These are phyloP conservation scores for Fusarium newnesense DNA, from an alignment of 2,329 filamentous ascomycete genomes.

Conservation along the genomic window DNA sequence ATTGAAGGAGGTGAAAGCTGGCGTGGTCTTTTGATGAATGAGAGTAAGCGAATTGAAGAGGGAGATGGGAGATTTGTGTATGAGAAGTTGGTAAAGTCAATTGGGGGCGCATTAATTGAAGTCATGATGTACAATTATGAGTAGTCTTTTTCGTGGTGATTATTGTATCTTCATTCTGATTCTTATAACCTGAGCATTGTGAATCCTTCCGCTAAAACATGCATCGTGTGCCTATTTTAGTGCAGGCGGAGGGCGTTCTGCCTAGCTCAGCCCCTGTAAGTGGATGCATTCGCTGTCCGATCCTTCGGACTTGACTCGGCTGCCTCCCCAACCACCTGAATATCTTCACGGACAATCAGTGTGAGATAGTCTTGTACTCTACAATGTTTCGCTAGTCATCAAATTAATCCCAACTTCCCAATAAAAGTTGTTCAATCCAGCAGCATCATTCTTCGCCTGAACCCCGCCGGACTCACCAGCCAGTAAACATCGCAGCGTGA, in stretches of 20 bases:
- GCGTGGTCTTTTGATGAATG: background rate
- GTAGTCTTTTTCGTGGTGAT: fast-evolving
- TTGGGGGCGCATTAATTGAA: background rate
- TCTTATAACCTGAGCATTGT: background rate
- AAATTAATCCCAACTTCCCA: slow-evolving; percentile 10
- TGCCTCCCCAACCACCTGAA: background rate
- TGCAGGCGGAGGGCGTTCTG: background rate
- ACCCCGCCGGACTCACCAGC: background rate
- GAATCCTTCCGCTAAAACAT: background rate
- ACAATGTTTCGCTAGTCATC: background rate
- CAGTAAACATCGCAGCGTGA: background rate
- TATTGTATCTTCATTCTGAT: background rate
- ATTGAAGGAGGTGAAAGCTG: background rate
- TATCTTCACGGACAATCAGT: background rate
- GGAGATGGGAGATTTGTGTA: background rate
- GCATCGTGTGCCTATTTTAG: slow-evolving; percentile 1
- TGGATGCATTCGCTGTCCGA: background rate
- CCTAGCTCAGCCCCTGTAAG: slow-evolving; percentile 7
- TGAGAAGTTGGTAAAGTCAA: background rate
- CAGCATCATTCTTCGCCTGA: background rate
- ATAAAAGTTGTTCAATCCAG: slow-evolving; percentile 5
- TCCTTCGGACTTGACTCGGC: background rate
- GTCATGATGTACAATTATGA: background rate
- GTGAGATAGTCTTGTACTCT: fast-evolving
- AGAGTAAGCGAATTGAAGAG: background rate